Conservation (phyloP, 768 basidiomycete genomes). For the Serpula lacrymans region DNA sequence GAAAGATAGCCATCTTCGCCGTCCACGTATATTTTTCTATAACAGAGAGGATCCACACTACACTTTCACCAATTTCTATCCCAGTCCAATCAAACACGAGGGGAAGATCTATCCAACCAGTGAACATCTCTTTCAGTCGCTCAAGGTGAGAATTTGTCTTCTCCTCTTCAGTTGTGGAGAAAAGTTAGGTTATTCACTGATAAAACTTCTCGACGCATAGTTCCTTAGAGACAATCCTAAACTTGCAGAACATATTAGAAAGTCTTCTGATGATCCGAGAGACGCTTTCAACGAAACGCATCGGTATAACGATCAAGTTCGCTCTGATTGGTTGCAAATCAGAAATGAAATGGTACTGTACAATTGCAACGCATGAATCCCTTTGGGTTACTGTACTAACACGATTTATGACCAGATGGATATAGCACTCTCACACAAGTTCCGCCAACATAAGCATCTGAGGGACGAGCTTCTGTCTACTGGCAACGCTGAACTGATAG, state of each 20-base stretch:
- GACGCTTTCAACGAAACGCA: conserved; percentile 31
- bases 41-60: conserved; percentile 55
- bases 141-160: too few relatives aligned
- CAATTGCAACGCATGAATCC: not conserved
- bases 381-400: not conserved
- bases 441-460: conserved; percentile 37
- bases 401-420: conserved; percentile 30
- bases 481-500: conserved; percentile 34
- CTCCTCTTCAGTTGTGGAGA: not conserved
- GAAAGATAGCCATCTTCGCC: too few relatives aligned
- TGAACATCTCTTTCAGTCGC: too few relatives aligned
- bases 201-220: conserved; percentile 39
- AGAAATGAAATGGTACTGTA: conserved; percentile 27
- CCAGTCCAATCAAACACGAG: conserved; percentile 53
- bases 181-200: conserved; percentile 36
- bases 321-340: conserved; percentile 30
- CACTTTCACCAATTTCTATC: conserved; percentile 61
- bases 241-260: conserved; percentile 31
- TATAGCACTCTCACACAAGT: conserved; percentile 35
- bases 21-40: conserved; percentile 49
- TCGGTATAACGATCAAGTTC: conserved; percentile 34
- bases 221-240: conserved; percentile 33
- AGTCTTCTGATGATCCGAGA: conserved; percentile 30
- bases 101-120: conserved; percentile 60
- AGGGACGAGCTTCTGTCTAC: conserved; percentile 33